phyloP scores from a whole-genome alignment of 495 filamentous ascomycete species.

The Cercophora newfieldiana region DNA sequence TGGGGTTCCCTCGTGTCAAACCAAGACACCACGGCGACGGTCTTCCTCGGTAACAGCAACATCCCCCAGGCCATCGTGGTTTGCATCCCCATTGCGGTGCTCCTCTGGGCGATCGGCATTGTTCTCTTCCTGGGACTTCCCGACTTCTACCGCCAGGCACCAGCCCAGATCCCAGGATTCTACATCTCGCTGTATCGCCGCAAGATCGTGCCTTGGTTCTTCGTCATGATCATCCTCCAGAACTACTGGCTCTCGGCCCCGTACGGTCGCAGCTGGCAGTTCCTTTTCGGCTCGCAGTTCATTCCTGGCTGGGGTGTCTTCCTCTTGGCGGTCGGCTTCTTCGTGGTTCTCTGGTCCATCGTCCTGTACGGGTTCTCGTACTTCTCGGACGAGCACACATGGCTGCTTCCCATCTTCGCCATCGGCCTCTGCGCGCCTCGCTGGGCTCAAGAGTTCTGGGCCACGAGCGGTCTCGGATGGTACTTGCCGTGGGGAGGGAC shows the following conservation, averaged over 20 bases:
- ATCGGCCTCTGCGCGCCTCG: slow-evolving; percentile 53
- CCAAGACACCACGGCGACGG: slow-evolving; percentile 26
- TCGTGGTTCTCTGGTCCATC: slow-evolving; percentile 55
- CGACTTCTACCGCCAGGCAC: slow-evolving; percentile 63
- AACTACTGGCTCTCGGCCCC: slow-evolving; percentile 63
- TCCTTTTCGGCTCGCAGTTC: slow-evolving; percentile 53
- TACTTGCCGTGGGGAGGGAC: slow-evolving; percentile 59
- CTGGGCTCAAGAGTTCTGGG: slow-evolving; percentile 67
- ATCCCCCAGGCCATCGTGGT: slow-evolving; percentile 48
- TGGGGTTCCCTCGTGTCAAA: slow-evolving; percentile 56
- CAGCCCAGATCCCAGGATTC: slow-evolving; percentile 63
- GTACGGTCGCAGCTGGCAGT: slow-evolving; percentile 64
- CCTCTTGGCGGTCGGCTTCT: slow-evolving; percentile 56
- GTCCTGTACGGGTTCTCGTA: slow-evolving; percentile 47
- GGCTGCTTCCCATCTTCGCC: slow-evolving; percentile 65
- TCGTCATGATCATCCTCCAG: slow-evolving; percentile 61
- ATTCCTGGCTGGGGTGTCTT: slow-evolving; percentile 52
- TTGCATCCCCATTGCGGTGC: slow-evolving; percentile 49
- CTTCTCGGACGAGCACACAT: slow-evolving; percentile 54
- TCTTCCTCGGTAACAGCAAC: slow-evolving; percentile 27
- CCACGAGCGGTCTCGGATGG: slow-evolving; percentile 50
- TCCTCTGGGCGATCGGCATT: slow-evolving; percentile 53
- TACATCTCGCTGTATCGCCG: slow-evolving; percentile 57
- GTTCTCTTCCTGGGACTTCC: slow-evolving; percentile 58
- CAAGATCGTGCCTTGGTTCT: slow-evolving; percentile 60